Evolutionary conservation across 805 yeast species (phyloP).

Genomic region (Monosporozyma unispora): DNA sequence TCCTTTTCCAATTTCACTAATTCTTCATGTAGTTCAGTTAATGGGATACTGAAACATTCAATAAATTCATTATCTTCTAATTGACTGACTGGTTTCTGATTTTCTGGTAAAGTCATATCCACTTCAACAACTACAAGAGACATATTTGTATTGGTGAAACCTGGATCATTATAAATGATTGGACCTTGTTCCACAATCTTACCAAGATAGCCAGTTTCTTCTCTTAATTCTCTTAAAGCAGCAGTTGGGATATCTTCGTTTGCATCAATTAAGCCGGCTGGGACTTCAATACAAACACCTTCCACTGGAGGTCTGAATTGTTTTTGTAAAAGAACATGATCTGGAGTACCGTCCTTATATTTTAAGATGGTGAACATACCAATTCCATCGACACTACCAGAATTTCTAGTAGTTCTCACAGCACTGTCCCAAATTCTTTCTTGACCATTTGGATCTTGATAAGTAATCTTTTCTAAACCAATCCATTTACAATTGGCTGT

Average conservation of each 20-base stretch:
- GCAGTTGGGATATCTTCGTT: constrained; percentile 68
- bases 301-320: constrained; percentile 91
- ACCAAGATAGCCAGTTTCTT: constrained; percentile 90
- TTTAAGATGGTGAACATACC: constrained; percentile 70
- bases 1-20: constrained; percentile 44
- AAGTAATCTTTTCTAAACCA: constrained; percentile 54
- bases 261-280: constrained; percentile 91
- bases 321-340: constrained; percentile 58
- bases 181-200: constrained; percentile 40
- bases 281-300: constrained; percentile 84
- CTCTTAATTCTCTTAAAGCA: constrained; percentile 79
- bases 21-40: constrained; percentile 46
- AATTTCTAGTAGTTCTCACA: constrained; percentile 61
- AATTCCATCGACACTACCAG: constrained; percentile 71
- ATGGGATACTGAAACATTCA: constrained; percentile 71
- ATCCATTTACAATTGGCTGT: constrained; percentile 57
- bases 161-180: constrained; percentile 66
- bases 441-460: constrained; percentile 63
- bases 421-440: constrained; percentile 87
- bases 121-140: constrained; percentile 69
- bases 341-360: constrained; percentile 38
- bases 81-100: constrained; percentile 58
- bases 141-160: constrained; percentile 83
- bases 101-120: constrained; percentile 58
- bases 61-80: constrained; percentile 90